A percentile compares a stretch with the other conserved stretches of the same genome.
phyloP scores from a whole-genome alignment of 148 eudicot species.

The Linanthus parryae region DNA sequence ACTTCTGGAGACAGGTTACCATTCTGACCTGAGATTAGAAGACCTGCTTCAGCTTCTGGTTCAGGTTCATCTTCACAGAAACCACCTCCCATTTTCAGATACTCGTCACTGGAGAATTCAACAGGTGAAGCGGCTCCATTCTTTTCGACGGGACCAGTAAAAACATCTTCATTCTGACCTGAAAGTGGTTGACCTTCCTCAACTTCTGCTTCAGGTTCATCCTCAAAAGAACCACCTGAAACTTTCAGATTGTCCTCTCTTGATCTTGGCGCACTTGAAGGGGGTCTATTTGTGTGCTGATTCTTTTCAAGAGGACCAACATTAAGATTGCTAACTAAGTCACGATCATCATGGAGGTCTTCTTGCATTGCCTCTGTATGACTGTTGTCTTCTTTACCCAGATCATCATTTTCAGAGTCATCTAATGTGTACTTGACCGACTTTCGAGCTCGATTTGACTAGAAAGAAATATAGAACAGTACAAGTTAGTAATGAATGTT shows the following conservation, averaged over 20 bases:
- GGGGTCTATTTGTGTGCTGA: no score
- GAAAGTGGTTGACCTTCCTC: no score
- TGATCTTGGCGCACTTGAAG: no score
- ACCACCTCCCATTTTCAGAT: constrained; percentile 33
- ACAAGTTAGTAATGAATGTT: no score
- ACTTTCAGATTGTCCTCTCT: no score
- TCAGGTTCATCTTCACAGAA: constrained; percentile 40
- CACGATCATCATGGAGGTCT: constrained; percentile 11
- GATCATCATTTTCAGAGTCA: constrained; percentile 33
- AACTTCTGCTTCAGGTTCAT: no score
- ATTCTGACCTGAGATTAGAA: constrained; percentile 11
- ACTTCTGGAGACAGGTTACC: constrained; percentile 14
- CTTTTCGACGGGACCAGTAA: neutral
- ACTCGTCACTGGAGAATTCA: constrained; percentile 18
- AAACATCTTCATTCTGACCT: no score
- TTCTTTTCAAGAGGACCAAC: constrained; percentile 6
- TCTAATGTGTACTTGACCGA: constrained; percentile 45
- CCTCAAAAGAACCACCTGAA: no score
- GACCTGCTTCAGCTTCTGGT: constrained; percentile 10
- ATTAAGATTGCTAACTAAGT: constrained; percentile 6
- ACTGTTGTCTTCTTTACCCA: constrained; percentile 6
- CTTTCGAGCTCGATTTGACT: constrained; percentile 71
- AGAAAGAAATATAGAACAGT: constrained; percentile 20
- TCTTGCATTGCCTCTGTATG: constrained; percentile 18
- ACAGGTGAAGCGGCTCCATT: constrained; percentile 15